Conservation (phyloP, 768 basidiomycete genomes). For the Vishniacozyma victoriae region DNA sequence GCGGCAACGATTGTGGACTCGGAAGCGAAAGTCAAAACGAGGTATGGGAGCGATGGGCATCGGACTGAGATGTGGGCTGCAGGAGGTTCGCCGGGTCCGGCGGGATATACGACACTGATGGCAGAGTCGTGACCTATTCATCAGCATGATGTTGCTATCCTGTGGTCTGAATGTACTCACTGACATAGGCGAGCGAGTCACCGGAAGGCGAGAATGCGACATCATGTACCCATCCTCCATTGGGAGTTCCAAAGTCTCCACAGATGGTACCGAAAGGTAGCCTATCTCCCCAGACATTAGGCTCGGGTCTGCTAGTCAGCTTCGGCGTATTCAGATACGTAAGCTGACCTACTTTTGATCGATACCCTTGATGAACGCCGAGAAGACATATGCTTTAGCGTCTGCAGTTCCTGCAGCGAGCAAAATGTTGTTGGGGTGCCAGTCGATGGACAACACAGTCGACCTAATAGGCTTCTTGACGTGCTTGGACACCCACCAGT, state of each 20-base stretch:
- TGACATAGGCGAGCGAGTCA: slow-evolving; percentile 85
- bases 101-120: slow-evolving; percentile 84
- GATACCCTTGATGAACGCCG: slow-evolving; percentile 96
- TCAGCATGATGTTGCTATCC: neutral
- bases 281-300: slow-evolving; percentile 95
- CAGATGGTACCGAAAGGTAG: slow-evolving; percentile 96
- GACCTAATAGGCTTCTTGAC: slow-evolving; percentile 96
- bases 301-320: slow-evolving; percentile 59
- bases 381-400: slow-evolving; percentile 95
- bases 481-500: slow-evolving; percentile 98
- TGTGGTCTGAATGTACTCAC: slow-evolving; percentile 53
- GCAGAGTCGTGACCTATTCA: slow-evolving; percentile 84
- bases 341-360: slow-evolving; percentile 64
- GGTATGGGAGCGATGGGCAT: slow-evolving; percentile 69
- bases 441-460: slow-evolving; percentile 88
- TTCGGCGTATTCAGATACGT: neutral
- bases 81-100: slow-evolving; percentile 53
- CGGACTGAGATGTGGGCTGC: slow-evolving; percentile 63
- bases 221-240: slow-evolving; percentile 95
- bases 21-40: slow-evolving; percentile 78
- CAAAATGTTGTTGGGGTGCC: slow-evolving; percentile 98
- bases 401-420: slow-evolving; percentile 96
- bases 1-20: slow-evolving; percentile 81
- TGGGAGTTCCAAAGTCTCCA: slow-evolving; percentile 80
- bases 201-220: slow-evolving; percentile 96